Base-by-base conservation (phyloP, 345 rosid genomes). In the Jatropha curcas region DNA sequence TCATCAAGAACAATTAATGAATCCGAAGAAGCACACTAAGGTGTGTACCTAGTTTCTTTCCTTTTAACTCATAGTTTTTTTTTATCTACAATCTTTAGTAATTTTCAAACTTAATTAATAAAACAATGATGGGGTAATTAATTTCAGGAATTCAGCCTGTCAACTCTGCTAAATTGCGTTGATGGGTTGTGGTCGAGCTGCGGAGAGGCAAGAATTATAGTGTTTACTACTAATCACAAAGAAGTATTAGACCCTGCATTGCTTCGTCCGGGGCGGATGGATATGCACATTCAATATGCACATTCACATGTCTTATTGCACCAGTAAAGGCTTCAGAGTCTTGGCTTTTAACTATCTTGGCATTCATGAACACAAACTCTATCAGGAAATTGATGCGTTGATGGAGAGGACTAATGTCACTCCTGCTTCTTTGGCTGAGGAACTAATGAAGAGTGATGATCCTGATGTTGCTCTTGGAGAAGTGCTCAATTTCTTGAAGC, bases 371-470 rank as follows among this genome's bases (percentile, higher is more conserved):
- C 89, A 76, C 62, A 73, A 79, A 8, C 17, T 82, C 0, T 76
- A 72, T 1, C 48, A 58, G 1, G 80, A 80, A 28, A 82, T 83
- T 20, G 79, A 87, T 20, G 58, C 20, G 24, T 17, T 85, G 46
- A 45, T 87, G 17, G 69, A 70, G 65, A 60, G 67, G 0, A 67
- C 71, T 0, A 77, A 84, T 39, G 87, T 83, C 45, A 85, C 82
- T 45, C 88, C 87, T 0, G 50, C 50, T 45, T 45, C 50, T 39
- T 14, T 48, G 4, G 52, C 52, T 48, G 52, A 48, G 52, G 19
- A 81, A 73, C 53, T 87, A 59, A 81, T 87, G 87, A 84, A 80
- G 35, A 82, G 75, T 24, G 85, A 83, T 20, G 77, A 83, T 72
- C 24, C 67, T 58, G 87, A 84, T 34, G 57, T 51, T 63, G 85